These are phyloP conservation scores for Pseudozyma sp. DNA, from an alignment of 1,284 basidiomycete species.

Conservation along the genomic window DNA sequence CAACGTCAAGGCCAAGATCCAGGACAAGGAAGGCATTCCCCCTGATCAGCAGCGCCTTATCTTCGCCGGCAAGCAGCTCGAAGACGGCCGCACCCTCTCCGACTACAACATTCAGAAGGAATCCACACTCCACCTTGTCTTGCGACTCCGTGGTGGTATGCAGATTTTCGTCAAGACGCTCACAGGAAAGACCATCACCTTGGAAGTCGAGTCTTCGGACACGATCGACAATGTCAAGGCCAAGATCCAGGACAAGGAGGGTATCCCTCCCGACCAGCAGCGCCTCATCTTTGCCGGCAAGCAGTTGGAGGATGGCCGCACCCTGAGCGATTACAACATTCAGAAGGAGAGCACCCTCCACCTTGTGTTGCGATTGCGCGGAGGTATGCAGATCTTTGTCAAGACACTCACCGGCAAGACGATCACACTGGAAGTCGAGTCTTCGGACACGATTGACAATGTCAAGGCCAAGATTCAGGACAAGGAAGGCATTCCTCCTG, in stretches of 20 bases:
- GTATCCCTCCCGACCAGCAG: slow-evolving; percentile 67
- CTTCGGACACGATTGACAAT: slow-evolving; percentile 94
- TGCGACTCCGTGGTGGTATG: slow-evolving; percentile 66
- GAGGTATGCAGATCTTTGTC: slow-evolving; percentile 73
- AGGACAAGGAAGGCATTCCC: slow-evolving; percentile 69
- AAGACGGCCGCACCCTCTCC: slow-evolving; percentile 71
- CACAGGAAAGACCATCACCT: slow-evolving; percentile 70
- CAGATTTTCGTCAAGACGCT: slow-evolving; percentile 61
- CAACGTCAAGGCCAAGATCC: slow-evolving; percentile 73
- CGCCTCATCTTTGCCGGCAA: slow-evolving; percentile 67
- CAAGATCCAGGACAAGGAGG: slow-evolving; percentile 68
- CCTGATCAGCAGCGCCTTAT: slow-evolving; percentile 71
- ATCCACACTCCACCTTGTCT: slow-evolving; percentile 62
- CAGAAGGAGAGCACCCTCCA: slow-evolving; percentile 99
- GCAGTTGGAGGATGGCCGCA: slow-evolving; percentile 67
- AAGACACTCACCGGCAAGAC: slow-evolving; percentile 94
- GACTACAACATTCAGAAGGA: slow-evolving; percentile 70
- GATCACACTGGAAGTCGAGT: slow-evolving; percentile 91
- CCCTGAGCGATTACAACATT: slow-evolving; percentile 76
- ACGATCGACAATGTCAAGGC: slow-evolving; percentile 76
- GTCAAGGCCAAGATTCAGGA: slow-evolving; percentile 67
- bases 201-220: slow-evolving; percentile 70
- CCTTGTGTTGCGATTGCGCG: slow-evolving; percentile 85
- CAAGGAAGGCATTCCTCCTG: slow-evolving; percentile 69
- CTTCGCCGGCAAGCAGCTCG: slow-evolving; percentile 72